phyloP scores from a whole-genome alignment of 768 basidiomycete species.

The Kondoa subrosea region DNA sequence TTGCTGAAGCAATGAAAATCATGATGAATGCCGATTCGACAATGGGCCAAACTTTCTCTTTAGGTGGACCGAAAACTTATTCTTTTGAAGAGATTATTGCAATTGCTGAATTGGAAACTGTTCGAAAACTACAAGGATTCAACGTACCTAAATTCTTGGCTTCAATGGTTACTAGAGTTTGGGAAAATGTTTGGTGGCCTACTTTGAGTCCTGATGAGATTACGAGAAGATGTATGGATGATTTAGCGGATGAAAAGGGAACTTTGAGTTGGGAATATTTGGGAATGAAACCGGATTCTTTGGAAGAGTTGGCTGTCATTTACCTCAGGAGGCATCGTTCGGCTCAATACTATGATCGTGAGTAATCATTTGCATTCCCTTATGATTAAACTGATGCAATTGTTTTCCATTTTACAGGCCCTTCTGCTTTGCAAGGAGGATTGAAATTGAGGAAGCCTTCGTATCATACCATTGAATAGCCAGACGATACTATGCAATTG shows the following conservation, averaged over 20 bases:
- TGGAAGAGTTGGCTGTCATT: slow-evolving; percentile 60
- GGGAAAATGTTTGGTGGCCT: slow-evolving; percentile 74
- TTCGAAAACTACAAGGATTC: slow-evolving; percentile 54
- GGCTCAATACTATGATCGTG: slow-evolving; percentile 36
- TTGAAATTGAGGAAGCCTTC: slow-evolving; percentile 25
- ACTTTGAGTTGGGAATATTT: slow-evolving; percentile 41
- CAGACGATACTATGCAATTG: no score
- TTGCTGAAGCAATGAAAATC: slow-evolving; percentile 77
- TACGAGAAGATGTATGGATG: slow-evolving; percentile 67
- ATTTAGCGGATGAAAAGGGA: slow-evolving; percentile 42
- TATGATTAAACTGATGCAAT: not conserved
- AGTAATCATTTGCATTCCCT: not conserved
- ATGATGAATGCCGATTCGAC: slow-evolving; percentile 47
- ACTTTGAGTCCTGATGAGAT: slow-evolving; percentile 80
- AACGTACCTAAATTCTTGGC: slow-evolving; percentile 60
- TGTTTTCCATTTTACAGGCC: slow-evolving; percentile 16
- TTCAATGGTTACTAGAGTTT: slow-evolving; percentile 43
- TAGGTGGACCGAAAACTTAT: slow-evolving; percentile 77
- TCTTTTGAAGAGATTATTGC: slow-evolving; percentile 45
- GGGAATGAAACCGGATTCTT: slow-evolving; percentile 58
- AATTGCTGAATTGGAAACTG: slow-evolving; percentile 62
- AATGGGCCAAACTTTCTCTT: slow-evolving; percentile 45
- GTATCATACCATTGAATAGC: slow-evolving; percentile 25
- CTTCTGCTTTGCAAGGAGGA: slow-evolving; percentile 30
- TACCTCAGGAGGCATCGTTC: slow-evolving; percentile 78